Base-by-base conservation (phyloP, 345 rosid genomes). In the Psidium friedrichsthalianum region DNA sequence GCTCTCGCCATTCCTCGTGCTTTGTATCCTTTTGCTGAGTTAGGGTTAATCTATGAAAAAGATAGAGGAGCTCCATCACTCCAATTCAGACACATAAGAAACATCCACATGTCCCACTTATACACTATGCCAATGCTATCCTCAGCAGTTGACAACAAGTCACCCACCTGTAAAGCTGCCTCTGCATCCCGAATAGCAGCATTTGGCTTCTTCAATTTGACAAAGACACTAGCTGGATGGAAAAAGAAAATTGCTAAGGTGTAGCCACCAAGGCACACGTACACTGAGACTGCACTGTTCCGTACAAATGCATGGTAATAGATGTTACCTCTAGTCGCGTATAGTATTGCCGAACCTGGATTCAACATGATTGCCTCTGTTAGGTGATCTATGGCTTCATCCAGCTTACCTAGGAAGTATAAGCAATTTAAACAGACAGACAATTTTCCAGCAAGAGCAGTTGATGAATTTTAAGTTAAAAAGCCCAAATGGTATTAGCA, bases 11-110 rank as follows among this genome's bases (percentile, higher is more conserved):
- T 91, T 74, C 98, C 99, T 86, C 94, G 91, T 84, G 91, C 88
- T 93, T 96, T 96, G 88, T 92, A 93, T 89, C 95, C 98, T 91
- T 94, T 94, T 57, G 98, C 99, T 29, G 95, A 94, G 90, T 96
- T 95, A 52, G 97, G 95, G 85, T 96, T 96, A 83, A 94, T 90
- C 98, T 96, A 69, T 36, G 80, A 36, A 69, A 69, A 69, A 53
- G 22, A 82, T 27, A 82, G 25, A 82, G 44, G 14, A 53, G 47
- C 84, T 16, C 27, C 40, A 51, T 82, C 84, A 82, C 57, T 27
- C 58, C 80, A 69, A 69, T 36, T 69, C 11, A 69, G 11, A 36
- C 80, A 69, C 80, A 29, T 69, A 52, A 16, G 58, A 49, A 42
- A 84, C 47, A 84, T 44, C 59, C 20, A 27, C 21, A 18, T 10